Base-by-base conservation (phyloP, 2,329 filamentous ascomycete species). In the Verticillium zaregamsianum region DNA sequence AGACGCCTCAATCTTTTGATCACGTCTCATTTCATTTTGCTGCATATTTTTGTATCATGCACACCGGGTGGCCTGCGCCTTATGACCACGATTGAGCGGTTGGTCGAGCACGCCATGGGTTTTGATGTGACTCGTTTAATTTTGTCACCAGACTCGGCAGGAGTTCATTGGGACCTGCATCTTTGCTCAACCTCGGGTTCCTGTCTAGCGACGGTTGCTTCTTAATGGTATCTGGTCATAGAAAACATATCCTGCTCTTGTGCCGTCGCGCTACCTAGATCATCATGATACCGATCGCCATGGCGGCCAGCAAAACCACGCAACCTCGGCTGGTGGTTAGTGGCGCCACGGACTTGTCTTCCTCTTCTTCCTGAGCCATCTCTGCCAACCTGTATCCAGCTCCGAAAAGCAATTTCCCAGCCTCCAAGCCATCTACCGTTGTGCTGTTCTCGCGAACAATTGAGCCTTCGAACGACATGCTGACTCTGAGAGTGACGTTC, bases 401-500 rank as follows among this genome's bases (percentile, higher is more conserved):
- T 11, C 28, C 32, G 55, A 57, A 57, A 2, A 57, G 17, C 31
- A 57, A 32, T 9, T 57, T 57, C 9, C 55, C 55, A 14, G 14
- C n/a, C 32, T 37, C 55, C 17, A 11, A 15, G n/a, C 55, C 55
- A 17, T 57, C n/a, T 25, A 57, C 20, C 3, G 54, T 55, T 2
- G 64, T 66, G 31, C 64, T 66, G 23, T 66, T 66, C 58, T 65
- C 64, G 4, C 59, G 57, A 17, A 65, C 64, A 15, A 66, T 59
- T 1, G 57, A 58, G 5, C 64, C 64, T 49, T 66, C 33, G 39
- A 66, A 66, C 17, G 60, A 60, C 0, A 59, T 33, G 12, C 1
- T 39, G 32, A 58, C 35, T n/a, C 20, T 52, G 33, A 28, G 25
- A 3, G 55, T 63, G 52, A 54, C 54, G n/a, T 37, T 49, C 39